phyloP scores from a whole-genome alignment of 1,139 yeast genomes.

The Magnusiomyces tetraspermus region DNA sequence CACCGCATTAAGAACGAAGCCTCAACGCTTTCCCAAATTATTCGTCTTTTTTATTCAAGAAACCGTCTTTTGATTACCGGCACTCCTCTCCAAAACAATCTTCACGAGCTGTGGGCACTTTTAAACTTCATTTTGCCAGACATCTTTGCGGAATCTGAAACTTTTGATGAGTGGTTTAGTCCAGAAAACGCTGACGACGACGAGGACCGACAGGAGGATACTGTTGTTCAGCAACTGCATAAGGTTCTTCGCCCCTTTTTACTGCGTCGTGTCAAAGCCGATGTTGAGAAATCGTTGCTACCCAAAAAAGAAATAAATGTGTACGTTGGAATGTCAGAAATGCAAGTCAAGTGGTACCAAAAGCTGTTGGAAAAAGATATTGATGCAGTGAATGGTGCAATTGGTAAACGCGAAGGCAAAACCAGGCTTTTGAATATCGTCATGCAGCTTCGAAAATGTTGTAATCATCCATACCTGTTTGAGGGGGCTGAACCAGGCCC shows the following conservation, averaged over 20 bases:
- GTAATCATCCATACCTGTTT: constrained; percentile 92
- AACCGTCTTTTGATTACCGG: constrained; percentile 87
- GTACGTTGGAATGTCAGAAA: constrained; percentile 89
- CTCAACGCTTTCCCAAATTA: constrained; percentile 80
- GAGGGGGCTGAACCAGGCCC: constrained; percentile 99
- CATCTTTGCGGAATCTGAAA: constrained; percentile 85
- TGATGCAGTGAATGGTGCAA: constrained; percentile 92
- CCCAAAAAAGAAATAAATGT: constrained; percentile 87
- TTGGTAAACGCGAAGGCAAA: constrained; percentile 85
- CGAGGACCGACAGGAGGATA: constrained; percentile 45
- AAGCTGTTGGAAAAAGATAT: constrained; percentile 84
- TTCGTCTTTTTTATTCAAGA: constrained; percentile 75
- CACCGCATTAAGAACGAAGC: constrained; percentile 95
- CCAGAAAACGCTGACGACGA: constrained; percentile 34
- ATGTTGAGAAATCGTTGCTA: constrained; percentile 80
- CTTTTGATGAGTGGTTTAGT: constrained; percentile 85
- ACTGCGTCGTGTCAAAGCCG: constrained; percentile 81
- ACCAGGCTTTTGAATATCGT: constrained; percentile 86
- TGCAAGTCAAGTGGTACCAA: constrained; percentile 91
- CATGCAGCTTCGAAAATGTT: constrained; percentile 93
- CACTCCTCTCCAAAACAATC: constrained; percentile 87
- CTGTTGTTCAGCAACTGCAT: constrained; percentile 76
- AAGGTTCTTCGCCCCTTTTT: constrained; percentile 84
- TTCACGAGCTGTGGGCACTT: constrained; percentile 94
- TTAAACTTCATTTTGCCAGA: constrained; percentile 86